phyloP scores from a whole-genome alignment of 257 asterid genomes.

The Rehmannia glutinosa region DNA sequence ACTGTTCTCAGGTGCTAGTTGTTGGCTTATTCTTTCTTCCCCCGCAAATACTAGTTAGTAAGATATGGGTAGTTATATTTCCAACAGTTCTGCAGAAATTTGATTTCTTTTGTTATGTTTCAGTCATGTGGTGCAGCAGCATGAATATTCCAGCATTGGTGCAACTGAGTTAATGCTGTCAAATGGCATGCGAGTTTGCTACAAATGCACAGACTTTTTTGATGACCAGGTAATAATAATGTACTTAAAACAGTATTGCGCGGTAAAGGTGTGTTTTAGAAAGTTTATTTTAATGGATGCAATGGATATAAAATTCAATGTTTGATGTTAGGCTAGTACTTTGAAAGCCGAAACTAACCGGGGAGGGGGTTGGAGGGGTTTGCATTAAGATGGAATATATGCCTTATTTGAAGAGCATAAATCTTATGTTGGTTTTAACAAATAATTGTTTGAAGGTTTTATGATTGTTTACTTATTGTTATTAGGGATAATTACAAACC shows the following conservation, averaged over 20 bases:
- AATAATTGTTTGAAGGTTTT: not conserved
- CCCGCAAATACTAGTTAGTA: not conserved
- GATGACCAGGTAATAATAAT: slow-evolving; percentile 74
- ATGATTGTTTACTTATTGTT: not conserved
- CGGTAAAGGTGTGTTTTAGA: slow-evolving; percentile 9
- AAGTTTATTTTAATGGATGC: not conserved
- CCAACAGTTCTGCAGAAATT: not conserved
- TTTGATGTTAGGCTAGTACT: not conserved
- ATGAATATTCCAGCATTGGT: slow-evolving; percentile 58
- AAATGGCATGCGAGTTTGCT: slow-evolving; percentile 93
- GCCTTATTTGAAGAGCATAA: not conserved
- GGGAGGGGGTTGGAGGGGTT: too few species aligned
- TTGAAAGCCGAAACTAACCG: too few species aligned
- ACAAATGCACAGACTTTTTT: slow-evolving; percentile 87
- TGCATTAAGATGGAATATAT: too few species aligned
- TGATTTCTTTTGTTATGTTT: slow-evolving; percentile 17
- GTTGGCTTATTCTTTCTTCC: not conserved
- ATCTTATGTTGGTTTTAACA: not conserved
- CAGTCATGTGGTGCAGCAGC: slow-evolving; percentile 68
- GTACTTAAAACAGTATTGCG: not conserved
- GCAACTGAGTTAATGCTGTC: slow-evolving; percentile 81
- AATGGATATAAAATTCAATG: slow-evolving; percentile 1
- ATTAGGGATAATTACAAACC: too few species aligned
- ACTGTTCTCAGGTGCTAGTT: not conserved
- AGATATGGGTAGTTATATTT: not conserved